Evolutionary conservation across 106 monocot genomes (phyloP).

Genomic region (Allium cepa): DNA sequence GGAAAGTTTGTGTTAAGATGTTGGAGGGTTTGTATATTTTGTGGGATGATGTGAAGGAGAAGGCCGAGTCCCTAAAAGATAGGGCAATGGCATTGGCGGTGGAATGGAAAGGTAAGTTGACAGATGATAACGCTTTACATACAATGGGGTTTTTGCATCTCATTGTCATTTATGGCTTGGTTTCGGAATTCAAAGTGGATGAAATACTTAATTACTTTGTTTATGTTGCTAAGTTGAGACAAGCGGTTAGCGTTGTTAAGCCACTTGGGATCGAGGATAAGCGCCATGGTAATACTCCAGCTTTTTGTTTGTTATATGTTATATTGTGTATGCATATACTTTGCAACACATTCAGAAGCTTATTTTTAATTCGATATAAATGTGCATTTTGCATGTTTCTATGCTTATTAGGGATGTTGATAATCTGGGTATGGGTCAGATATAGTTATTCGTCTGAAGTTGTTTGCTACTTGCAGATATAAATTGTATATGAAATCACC

Average conservation of each 20-base stretch:
- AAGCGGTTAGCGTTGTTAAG: constrained; percentile 31
- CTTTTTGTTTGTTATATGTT: not conserved
- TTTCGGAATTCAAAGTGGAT: constrained; percentile 22
- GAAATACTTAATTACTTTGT: constrained; percentile 39
- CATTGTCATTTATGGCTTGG: constrained; percentile 24
- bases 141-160: constrained; percentile 45
- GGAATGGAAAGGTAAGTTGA: constrained; percentile 44
- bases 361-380: no score
- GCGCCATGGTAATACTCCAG: constrained; percentile 28
- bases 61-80: constrained; percentile 7
- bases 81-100: constrained; percentile 28
- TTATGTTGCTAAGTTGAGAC: constrained; percentile 23
- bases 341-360: no score
- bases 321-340: not conserved
- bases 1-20: constrained; percentile 39
- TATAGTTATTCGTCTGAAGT: no score
- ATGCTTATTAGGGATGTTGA: no score
- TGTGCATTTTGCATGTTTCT: no score
- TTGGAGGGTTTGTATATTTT: constrained; percentile 27
- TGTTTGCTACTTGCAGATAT: no score
- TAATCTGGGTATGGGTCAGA: no score
- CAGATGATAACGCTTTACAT: constrained; percentile 16
- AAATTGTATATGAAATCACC: no score
- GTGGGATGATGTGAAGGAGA: constrained; percentile 14
- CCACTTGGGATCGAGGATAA: constrained; percentile 26